A percentile compares a stretch with the other conserved stretches of the same genome.
Evolutionary conservation across 2,329 filamentous ascomycete species (phyloP).

Genomic region (Didymella exigua): DNA sequence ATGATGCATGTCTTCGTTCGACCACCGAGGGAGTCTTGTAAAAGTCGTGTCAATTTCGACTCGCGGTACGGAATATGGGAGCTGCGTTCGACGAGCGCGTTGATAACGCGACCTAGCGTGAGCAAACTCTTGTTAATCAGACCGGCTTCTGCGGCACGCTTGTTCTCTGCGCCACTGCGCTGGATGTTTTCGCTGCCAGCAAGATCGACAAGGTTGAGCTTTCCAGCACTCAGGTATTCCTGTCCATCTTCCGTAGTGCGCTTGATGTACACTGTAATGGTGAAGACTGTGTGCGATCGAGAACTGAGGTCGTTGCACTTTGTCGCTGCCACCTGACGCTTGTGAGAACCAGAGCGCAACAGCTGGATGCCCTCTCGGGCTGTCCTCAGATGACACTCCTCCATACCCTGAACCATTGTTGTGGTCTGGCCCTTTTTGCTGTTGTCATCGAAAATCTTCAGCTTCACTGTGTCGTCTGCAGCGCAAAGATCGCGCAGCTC

Average conservation of each 20-base stretch:
- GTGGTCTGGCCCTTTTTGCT: slow-evolving; percentile 82
- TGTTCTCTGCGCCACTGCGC: slow-evolving; percentile 95
- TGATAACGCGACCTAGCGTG: slow-evolving; percentile 94
- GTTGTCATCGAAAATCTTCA: slow-evolving; percentile 93
- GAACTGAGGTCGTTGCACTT: slow-evolving; percentile 99
- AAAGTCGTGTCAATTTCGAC: slow-evolving; percentile 89
- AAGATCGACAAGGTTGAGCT: slow-evolving; percentile 94
- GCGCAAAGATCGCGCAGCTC: slow-evolving; percentile 90
- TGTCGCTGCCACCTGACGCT: slow-evolving; percentile 97
- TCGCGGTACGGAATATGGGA: slow-evolving; percentile 92
- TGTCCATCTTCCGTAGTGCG: slow-evolving; percentile 81
- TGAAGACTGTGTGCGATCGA: slow-evolving; percentile 96
- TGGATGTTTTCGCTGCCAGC: slow-evolving; percentile 98
- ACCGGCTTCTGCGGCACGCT: slow-evolving; percentile 91
- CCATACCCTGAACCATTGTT: slow-evolving; percentile 96
- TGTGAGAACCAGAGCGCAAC: slow-evolving; percentile 86
- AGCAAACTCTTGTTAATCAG: slow-evolving; percentile 98
- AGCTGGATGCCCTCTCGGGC: slow-evolving; percentile 86
- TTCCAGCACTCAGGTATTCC: slow-evolving; percentile 87
- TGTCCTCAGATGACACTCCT: slow-evolving; percentile 88
- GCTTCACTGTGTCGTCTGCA: slow-evolving; percentile 77
- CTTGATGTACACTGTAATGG: slow-evolving; percentile 90
- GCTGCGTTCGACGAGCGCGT: slow-evolving; percentile 88
- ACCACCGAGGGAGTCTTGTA: slow-evolving; percentile 96
- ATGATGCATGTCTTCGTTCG: slow-evolving; percentile 99